phyloP scores from a whole-genome alignment of 2,329 filamentous ascomycete genomes.

The Mariannaea sp. region DNA sequence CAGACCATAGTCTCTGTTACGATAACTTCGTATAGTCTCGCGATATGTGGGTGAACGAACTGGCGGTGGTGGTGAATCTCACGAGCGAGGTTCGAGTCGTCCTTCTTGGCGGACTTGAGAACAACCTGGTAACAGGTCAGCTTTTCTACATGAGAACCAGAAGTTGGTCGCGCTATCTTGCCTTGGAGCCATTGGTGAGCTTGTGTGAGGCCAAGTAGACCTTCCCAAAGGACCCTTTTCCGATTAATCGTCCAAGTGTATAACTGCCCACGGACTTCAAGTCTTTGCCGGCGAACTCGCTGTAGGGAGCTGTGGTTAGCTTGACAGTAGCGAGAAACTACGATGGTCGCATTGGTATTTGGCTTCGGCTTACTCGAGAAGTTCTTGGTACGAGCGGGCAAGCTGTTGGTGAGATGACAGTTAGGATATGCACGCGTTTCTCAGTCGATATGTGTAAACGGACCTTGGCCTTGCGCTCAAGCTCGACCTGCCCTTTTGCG shows the following conservation, averaged over 20 bases:
- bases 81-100: conserved; percentile 91
- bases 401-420: conserved; percentile 61
- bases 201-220: conserved; percentile 96
- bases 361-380: conserved; percentile 77
- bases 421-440: background rate
- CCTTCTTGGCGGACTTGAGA: conserved; percentile 95
- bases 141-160: background rate
- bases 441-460: conserved; percentile 21
- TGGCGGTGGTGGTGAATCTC: conserved; percentile 99
- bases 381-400: conserved; percentile 93
- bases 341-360: background rate
- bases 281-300: conserved; percentile 92
- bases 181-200: conserved; percentile 97
- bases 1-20: conserved; percentile 94
- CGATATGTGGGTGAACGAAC: conserved; percentile 96
- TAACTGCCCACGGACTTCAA: conserved; percentile 95
- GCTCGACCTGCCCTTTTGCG: conserved; percentile 62
- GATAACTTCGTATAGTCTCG: conserved; percentile 95
- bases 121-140: conserved; percentile 69
- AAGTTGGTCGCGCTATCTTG: conserved; percentile 45
- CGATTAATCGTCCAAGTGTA: conserved; percentile 85
- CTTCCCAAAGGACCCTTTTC: conserved; percentile 97
- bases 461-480: conserved; percentile 67
- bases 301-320: conserved; percentile 47
- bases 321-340: background rate